Evolutionary conservation across 192 early-diverging fungal species (phyloP), one percentile per base, ranked within the genome.

Genomic region (Umbelopsis ramanniana): DNA sequence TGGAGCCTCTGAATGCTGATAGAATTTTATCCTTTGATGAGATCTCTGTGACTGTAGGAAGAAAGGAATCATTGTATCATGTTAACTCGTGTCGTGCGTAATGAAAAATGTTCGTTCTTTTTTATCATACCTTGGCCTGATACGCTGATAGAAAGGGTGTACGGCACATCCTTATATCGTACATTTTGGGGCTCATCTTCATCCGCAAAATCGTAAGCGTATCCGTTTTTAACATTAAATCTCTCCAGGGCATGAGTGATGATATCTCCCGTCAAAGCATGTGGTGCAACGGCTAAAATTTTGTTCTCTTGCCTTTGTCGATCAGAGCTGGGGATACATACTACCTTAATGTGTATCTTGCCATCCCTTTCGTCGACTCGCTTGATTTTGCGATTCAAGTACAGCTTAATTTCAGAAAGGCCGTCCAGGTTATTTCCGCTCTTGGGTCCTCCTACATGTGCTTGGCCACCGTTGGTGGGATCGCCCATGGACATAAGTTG

Each of bases 161-260:
- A 79, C n/a, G 33, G 68, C 10, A 38, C 57, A 55, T 76, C 83
- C 37, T 69, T 52, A 3, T 60, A 40, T 11, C 54, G 66, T 21
- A 77, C 37, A 4, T 69, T 46, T 1, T 74, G 29, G 35, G 71
- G 48, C 26, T 46, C 52, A 54, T 72, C 69, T 9, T 72, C 48
- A 12, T 45, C 43, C 26, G 66, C 70, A 5, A 46, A 72, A 26
- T 82, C 83, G 54, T 79, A 75, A 14, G 82, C 78, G 10, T 82
- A 74, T 17, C 80, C 83, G 52, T 77, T 69, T 9, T 68, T 72
- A 26, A 87, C 72, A n/a, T 76, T 73, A 52, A 88, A 80, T 24
- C 67, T 81, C 24, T 88, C 84, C 15, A 88, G 60, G 0, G 80
- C 46, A 52, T 82, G 74, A 29, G 73, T 68, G 45, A 82, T 75